Evolutionary conservation across 345 rosid genomes (phyloP), one percentile per base, ranked within the genome.

Genomic region (Leavenworthia alabamica): DNA sequence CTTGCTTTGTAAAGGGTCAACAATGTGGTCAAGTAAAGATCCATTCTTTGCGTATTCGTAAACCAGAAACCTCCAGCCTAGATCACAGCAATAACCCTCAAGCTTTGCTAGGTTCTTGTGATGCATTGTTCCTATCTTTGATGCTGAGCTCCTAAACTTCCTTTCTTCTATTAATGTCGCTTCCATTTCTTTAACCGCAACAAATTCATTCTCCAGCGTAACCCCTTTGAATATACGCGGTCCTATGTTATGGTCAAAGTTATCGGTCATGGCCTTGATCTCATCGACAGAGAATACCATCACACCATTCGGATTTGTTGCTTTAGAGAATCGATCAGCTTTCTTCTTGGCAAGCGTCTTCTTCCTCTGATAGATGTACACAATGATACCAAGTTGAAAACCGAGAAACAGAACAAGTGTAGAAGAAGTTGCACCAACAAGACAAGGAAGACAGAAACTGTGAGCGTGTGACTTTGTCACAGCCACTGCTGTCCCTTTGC

Each of bases 41-140:
- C 92, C 90, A 2, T 78, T 77, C 63, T 67, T 76, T 10, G 84
- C 82, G 48, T 70, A 85, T 62, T 86, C 95, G 7, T 85, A 86
- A 31, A 86, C 83, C 48, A 90, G 71, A 73, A 78, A 78, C 66
- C 88, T 75, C 62, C 70, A 81, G 14, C 73, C 75, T 3, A 60
- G 53, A 53, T 86, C 97, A 2, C 82, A 84, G 57, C 97, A 86
- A 56, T 83, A 83, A 43, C 92, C 97, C 62, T 79, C 79, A 72
- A 90, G 78, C 79, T 79, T 86, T 5, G 79, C 71, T 36, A 90
- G 75, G 64, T 86, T 76, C 73, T 76, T 83, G 79, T 89, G 97
- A 73, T 86, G 84, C 72, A 86, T 89, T 78, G 77, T 79, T 64
- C 92, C 86, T 33, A 84, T 68, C 80, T 74, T 86, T 19, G 83